Evolutionary conservation across 2,329 filamentous ascomycete genomes (phyloP).

Genomic region (Esteya vermicola): DNA sequence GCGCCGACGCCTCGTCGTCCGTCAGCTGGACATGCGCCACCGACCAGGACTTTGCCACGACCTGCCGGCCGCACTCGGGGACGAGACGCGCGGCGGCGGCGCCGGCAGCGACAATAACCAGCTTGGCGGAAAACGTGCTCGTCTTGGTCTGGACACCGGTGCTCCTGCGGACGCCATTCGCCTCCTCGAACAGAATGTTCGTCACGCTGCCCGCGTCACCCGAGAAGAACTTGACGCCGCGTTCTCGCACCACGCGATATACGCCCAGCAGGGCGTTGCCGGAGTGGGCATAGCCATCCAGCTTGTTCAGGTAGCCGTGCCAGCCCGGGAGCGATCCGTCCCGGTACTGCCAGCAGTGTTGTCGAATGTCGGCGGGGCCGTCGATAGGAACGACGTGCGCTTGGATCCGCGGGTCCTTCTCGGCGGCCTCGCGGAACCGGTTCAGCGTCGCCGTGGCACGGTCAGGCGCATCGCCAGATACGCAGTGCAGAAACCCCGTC

Average conservation of each 20-base stretch:
- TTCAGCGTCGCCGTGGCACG: slow-evolving; percentile 32
- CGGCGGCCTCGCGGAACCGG: slow-evolving; percentile 25
- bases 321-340: slow-evolving; percentile 34
- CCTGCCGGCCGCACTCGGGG: slow-evolving; percentile 32
- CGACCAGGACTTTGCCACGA: slow-evolving; percentile 42
- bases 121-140: slow-evolving; percentile 17
- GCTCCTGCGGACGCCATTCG: slow-evolving; percentile 12
- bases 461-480: slow-evolving; percentile 29
- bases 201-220: slow-evolving; percentile 11
- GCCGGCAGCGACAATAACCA: slow-evolving; percentile 26
- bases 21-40: slow-evolving; percentile 45
- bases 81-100: slow-evolving; percentile 24
- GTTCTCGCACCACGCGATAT: neutral
- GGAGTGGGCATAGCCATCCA: slow-evolving; percentile 43
- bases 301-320: slow-evolving; percentile 43
- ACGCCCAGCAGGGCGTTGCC: slow-evolving; percentile 27
- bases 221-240: neutral
- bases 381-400: neutral
- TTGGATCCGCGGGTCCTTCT: slow-evolving; percentile 23
- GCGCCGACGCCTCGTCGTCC: slow-evolving; percentile 33
- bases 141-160: slow-evolving; percentile 14
- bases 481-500: slow-evolving; percentile 32
- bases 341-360: slow-evolving; percentile 23
- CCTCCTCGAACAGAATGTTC: slow-evolving; percentile 22
- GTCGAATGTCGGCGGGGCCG: slow-evolving; percentile 26